phyloP scores from a whole-genome alignment of 2,329 filamentous ascomycete species.

The Pseudogymnoascus sp. region DNA sequence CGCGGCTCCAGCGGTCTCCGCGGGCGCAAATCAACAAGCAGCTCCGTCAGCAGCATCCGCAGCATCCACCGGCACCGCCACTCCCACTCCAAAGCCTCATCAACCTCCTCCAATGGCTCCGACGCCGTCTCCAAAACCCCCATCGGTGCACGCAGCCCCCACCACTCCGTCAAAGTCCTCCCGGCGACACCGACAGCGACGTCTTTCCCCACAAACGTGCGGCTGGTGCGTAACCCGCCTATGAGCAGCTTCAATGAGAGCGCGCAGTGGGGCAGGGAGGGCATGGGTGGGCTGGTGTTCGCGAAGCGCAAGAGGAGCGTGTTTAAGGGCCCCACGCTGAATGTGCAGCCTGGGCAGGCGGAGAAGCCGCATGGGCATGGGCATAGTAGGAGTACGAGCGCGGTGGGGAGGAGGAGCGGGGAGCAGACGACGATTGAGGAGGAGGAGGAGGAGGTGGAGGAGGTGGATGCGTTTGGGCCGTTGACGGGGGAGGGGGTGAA shows the following conservation, averaged over 20 bases:
- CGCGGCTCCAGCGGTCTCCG: constrained; percentile 76
- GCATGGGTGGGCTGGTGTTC: constrained; percentile 59
- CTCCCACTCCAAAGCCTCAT: constrained; percentile 88
- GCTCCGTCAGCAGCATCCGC: constrained; percentile 85
- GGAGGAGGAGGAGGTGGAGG: constrained; percentile 43
- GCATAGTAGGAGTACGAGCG: constrained; percentile 52
- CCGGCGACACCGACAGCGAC: constrained; percentile 74
- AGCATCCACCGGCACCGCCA: constrained; percentile 83
- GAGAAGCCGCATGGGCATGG: constrained; percentile 25
- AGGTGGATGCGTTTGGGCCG: constrained; percentile 50
- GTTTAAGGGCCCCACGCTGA: constrained; percentile 72
- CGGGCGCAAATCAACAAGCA: constrained; percentile 91
- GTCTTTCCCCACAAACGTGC: constrained; percentile 77
- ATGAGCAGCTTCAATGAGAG: constrained; percentile 51
- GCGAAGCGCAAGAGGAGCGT: constrained; percentile 73
- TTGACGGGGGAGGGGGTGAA: constrained; percentile 28
- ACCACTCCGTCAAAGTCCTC: constrained; percentile 89
- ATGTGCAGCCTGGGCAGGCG: constrained; percentile 30
- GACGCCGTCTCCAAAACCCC: constrained; percentile 64
- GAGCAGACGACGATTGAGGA: constrained; percentile 66
- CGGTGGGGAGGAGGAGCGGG: constrained; percentile 59
- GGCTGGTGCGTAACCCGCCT: constrained; percentile 61
- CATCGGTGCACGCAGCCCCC: constrained; percentile 63
- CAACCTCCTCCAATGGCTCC: constrained; percentile 74
- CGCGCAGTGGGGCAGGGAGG: constrained; percentile 38